Evolutionary conservation across 306 rosid species (phyloP), one percentile per base, ranked within the genome.

Genomic region (Fagus crenata): DNA sequence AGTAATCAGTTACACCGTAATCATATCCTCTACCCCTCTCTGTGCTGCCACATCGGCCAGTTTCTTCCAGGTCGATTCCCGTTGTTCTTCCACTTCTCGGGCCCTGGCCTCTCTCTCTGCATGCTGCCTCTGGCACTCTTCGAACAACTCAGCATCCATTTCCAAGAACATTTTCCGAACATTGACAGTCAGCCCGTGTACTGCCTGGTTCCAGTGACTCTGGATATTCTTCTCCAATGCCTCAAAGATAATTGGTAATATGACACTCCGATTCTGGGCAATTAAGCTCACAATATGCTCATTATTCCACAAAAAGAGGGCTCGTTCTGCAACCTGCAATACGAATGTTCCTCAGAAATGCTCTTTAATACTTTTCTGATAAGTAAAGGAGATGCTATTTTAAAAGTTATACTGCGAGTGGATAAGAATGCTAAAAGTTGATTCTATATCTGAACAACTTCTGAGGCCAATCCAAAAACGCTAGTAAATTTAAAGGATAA

Each of bases 261-360:
- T 56, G 22, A 89, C 89, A 2, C 77, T 74, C 74, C 97, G 92
- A 81, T 95, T 95, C 83, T 95, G 97, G 51, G 97, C 99, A 56
- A 95, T 95, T 84, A 95, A 84, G 85, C 96, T 83, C 81, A 95
- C 97, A 43, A 95, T 84, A 71, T 92, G 99, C 77, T 95, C 99
- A 67, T 95, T 95, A 68, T 95, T 95, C 99, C 99, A 95, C 75
- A 92, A 88, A 83, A 90, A 92, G 55, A 92, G 97, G 68, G 97
- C 89, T 49, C 99, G 85, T 82, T 95, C 99, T 42, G 99, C 93
- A 84, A 95, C 99, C 99, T 95, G 92, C 88, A 90, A 61, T 35
- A 14, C 53, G 75, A 79, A 59, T 37, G 35, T 65, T 40, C 42
- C 53, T 82, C 68, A 84, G 33, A 18, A 76, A 72, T 53, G 5